Conservation (phyloP, 1,284 basidiomycete species). For the Apiotrichum porosum region DNA sequence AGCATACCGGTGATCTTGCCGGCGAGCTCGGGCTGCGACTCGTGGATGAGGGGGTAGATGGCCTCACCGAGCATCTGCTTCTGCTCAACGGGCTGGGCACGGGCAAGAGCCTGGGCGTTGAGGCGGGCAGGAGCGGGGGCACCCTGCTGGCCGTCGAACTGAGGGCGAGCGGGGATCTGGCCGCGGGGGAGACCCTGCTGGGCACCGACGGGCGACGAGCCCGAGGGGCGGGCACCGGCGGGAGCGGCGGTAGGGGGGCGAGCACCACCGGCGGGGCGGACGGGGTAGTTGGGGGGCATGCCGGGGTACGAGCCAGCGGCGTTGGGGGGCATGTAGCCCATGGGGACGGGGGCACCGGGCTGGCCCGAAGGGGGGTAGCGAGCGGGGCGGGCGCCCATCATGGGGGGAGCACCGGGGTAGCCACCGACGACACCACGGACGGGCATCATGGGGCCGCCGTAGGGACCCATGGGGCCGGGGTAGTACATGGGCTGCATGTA, state of each 20-base stretch:
- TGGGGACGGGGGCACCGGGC: conserved; percentile 40
- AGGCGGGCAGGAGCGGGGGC: conserved; percentile 38
- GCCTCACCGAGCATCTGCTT: conserved; percentile 95
- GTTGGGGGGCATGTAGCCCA: conserved; percentile 52
- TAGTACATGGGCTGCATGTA: conserved; percentile 83
- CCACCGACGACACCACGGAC: conserved; percentile 51
- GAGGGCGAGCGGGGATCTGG: conserved; percentile 43
- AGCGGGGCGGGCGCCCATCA: conserved; percentile 61
- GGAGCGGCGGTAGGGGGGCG: conserved; percentile 48
- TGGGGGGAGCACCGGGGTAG: conserved; percentile 62
- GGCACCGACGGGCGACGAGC: conserved; percentile 46
- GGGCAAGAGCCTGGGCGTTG: conserved; percentile 59
- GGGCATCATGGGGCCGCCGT: conserved; percentile 50
- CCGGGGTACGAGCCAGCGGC: conserved; percentile 57
- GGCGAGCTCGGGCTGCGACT: conserved; percentile 76
- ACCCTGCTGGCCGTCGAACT: conserved; percentile 52
- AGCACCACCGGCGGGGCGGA: conserved; percentile 32
- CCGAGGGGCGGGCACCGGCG: conserved; percentile 49
- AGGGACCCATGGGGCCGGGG: conserved; percentile 74
- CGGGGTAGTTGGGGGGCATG: conserved; percentile 41
- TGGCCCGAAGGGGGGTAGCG: conserved; percentile 70
- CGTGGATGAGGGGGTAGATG: conserved; percentile 79
- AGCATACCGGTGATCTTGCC: conserved; percentile 98
- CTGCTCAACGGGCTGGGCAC: conserved; percentile 77
- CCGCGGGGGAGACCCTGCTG: conserved; percentile 47